Conservation (phyloP, 2,329 filamentous ascomycete genomes). For the Fusarium annulatum region DNA sequence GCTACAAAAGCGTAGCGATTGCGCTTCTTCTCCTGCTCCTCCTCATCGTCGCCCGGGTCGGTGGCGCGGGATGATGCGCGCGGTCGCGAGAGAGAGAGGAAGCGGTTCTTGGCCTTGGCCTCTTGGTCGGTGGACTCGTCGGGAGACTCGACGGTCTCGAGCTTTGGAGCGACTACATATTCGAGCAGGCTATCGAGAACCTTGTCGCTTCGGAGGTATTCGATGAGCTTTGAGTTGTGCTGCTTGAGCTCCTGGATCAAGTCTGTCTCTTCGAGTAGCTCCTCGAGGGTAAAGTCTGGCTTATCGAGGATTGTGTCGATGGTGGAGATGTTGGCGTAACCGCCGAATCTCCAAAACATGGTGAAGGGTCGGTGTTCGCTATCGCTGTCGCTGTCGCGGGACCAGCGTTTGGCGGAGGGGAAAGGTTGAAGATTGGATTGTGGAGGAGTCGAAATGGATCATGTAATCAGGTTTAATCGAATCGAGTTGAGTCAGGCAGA, state of each 20-base stretch:
- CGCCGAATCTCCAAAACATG: slow-evolving; percentile 99
- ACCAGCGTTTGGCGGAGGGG: slow-evolving; percentile 41
- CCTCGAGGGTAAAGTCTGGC: slow-evolving; percentile 93
- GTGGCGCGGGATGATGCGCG: slow-evolving; percentile 65
- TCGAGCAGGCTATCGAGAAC: slow-evolving; percentile 87
- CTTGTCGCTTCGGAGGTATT: slow-evolving; percentile 89
- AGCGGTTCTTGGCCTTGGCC: slow-evolving; percentile 58
- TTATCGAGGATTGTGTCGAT: slow-evolving; percentile 98
- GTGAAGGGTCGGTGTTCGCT: slow-evolving; percentile 60
- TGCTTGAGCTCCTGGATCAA: slow-evolving; percentile 98
- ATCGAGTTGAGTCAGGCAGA: slow-evolving; percentile 28
- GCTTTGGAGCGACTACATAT: slow-evolving; percentile 87
- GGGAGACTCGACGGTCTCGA: slow-evolving; percentile 65
- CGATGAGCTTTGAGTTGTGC: slow-evolving; percentile 96
- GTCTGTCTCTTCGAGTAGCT: slow-evolving; percentile 95
- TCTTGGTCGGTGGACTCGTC: slow-evolving; percentile 64
- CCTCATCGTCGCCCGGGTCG: slow-evolving; percentile 64
- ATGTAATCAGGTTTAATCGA: slow-evolving; percentile 40
- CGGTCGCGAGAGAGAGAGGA: slow-evolving; percentile 62
- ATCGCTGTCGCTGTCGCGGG: slow-evolving; percentile 48
- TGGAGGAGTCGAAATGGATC: slow-evolving; percentile 42
- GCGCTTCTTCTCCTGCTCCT: slow-evolving; percentile 89
- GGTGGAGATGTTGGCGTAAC: slow-evolving; percentile 96
- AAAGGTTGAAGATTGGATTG: slow-evolving; percentile 27
- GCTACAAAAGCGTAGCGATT: slow-evolving; percentile 94